Evolutionary conservation across 768 basidiomycete genomes (phyloP), one percentile per base, ranked within the genome.

Genomic region (Podaxis mareebaensis): DNA sequence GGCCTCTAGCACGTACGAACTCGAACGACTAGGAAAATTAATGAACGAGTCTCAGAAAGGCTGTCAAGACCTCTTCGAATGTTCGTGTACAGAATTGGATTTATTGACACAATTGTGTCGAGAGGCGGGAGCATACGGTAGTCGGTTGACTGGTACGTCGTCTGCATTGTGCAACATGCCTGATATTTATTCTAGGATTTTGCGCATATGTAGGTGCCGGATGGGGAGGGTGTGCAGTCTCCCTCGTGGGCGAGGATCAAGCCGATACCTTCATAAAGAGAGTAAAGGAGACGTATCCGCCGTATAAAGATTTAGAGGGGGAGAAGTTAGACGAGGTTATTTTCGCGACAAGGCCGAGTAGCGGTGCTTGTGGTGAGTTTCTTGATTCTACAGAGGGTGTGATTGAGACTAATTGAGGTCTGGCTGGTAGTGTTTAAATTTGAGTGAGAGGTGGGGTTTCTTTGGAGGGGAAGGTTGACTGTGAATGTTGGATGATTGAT

Each of bases 141-240:
- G 88, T 67, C 83, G 94, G 26, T 78, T 95, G n/a, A 96, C 95
- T 20, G 92, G 92, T 88, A 59, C 55, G 77, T 52, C 17, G 11
- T 53, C 53, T 17, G 26, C 28, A 15, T 8, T 63, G 20, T 3
- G 17, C 51, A 20, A 53, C 6, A 38, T 38, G 20, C 13, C 15
- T 33, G 7, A 53, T 22, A 54, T 15, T 60, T 10, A 53, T 22
- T 64, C 46, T 15, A 22, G 22, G 12, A 28, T 44, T 53, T 38
- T 53, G 28, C 1, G 17, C 20, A 46, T 11, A 20, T 20, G 3
- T 64, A 91, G 91, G 92, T 30, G 93, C 93, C 0, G 93, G 93
- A 3, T 96, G 93, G 93, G 95, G 95, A 40, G 94, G 94, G 4
- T 95, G 93, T 69, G 91, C 90, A 0, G 89, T 95, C 22, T 93